These are phyloP conservation scores for Coniferiporia weirii DNA, from an alignment of 1,284 basidiomycete species.

Conservation along the genomic window DNA sequence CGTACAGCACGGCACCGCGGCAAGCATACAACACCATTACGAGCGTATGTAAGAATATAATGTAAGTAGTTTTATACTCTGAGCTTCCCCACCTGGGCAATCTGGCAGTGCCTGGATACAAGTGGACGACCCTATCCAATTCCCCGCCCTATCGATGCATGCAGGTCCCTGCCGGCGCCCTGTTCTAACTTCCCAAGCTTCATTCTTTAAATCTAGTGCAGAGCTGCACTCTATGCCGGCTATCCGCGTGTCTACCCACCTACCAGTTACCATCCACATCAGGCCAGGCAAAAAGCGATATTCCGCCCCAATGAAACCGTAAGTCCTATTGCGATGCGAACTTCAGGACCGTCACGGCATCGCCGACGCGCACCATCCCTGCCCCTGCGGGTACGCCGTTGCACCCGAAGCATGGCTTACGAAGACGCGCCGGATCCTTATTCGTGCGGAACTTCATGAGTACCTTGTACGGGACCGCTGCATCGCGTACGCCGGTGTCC, in stretches of 20 bases:
- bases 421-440: slow-evolving; percentile 41
- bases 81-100: no score
- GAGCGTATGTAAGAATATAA: background rate
- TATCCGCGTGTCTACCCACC: no score
- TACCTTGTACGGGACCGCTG: slow-evolving; percentile 68
- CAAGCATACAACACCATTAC: background rate
- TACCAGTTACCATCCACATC: no score
- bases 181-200: no score
- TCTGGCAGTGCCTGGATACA: background rate
- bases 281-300: no score
- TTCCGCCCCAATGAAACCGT: background rate
- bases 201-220: no score
- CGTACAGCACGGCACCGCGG: background rate
- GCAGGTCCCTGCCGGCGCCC: no score
- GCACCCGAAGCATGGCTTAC: slow-evolving; percentile 58
- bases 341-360: slow-evolving; percentile 46
- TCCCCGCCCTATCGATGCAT: no score
- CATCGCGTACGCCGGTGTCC: slow-evolving; percentile 57
- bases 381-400: slow-evolving; percentile 45
- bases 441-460: slow-evolving; percentile 63
- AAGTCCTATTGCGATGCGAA: slow-evolving; percentile 20
- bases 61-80: background rate
- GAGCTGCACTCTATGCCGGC: no score
- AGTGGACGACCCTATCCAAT: no score
- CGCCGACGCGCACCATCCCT: slow-evolving; percentile 47